Conservation (phyloP, 148 eudicot genomes). For the Talinum fruticosum region DNA sequence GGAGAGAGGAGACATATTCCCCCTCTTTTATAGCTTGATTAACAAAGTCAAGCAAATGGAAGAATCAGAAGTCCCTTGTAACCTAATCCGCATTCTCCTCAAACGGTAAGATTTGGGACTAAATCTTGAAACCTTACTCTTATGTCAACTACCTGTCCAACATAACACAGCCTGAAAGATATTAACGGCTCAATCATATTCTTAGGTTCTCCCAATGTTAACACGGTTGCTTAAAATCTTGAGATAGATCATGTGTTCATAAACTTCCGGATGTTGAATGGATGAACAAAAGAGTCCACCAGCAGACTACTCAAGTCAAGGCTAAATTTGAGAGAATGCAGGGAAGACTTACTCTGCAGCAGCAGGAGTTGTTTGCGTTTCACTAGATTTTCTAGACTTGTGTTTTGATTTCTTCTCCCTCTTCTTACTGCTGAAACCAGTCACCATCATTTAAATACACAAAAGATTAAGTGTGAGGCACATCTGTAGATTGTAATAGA, state of each 20-base stretch:
- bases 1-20: background rate
- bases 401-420: constrained; percentile 74
- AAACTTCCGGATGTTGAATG: background rate
- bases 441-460: constrained; percentile 17
- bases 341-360: constrained; percentile 23
- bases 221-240: background rate
- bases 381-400: constrained; percentile 64
- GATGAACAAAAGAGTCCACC: background rate
- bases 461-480: background rate
- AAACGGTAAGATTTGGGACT: background rate
- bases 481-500: background rate
- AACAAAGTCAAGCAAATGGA: background rate
- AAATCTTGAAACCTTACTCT: background rate
- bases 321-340: background rate
- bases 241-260: background rate
- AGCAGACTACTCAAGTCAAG: background rate
- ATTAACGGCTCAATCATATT: background rate
- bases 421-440: constrained; percentile 64
- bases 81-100: background rate
- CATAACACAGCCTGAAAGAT: background rate
- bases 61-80: background rate
- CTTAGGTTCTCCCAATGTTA: background rate
- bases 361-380: constrained; percentile 30
- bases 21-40: background rate
- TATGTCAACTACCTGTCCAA: background rate